Evolutionary conservation across 2,329 filamentous ascomycete genomes (phyloP).

Genomic region (Coniosporium tulheliwenetii): DNA sequence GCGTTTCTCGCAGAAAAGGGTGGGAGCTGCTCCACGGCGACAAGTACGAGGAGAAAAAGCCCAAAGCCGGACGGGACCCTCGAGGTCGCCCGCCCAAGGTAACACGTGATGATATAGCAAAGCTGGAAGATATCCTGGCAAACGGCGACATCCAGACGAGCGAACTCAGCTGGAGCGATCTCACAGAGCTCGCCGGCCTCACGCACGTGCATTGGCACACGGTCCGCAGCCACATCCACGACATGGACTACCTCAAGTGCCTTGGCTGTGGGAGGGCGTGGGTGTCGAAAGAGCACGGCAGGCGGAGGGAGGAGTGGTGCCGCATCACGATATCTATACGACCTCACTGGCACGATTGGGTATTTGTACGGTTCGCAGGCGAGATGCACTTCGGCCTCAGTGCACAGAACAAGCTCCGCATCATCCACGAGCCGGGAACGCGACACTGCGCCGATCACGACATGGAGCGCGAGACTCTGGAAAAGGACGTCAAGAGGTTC

Average conservation of each 20-base stretch:
- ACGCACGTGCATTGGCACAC: background rate
- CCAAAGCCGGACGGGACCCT: too few relatives aligned
- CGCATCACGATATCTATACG: conserved; percentile 1
- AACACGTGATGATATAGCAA: background rate
- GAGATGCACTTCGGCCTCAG: conserved; percentile 1
- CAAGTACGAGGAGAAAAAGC: background rate
- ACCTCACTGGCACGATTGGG: conserved; percentile 2
- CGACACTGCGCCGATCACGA: conserved; percentile 1
- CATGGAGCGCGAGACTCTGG: background rate
- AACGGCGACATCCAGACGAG: background rate
- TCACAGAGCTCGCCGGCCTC: background rate
- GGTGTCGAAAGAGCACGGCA: background rate
- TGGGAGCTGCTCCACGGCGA: background rate
- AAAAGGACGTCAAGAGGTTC: background rate
- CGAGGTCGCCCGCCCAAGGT: background rate
- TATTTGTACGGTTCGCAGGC: conserved; percentile 1
- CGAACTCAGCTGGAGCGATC: background rate
- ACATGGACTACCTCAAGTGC: conserved; percentile 1
- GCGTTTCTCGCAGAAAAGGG: background rate
- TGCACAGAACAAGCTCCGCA: conserved; percentile 2
- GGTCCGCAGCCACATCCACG: background rate
- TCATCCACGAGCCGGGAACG: conserved; percentile 1
- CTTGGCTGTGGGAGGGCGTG: background rate
- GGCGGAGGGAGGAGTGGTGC: conserved; percentile 1
- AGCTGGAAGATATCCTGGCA: background rate